Percentiles rank a stretch among this genome's conserved stretches.
These are phyloP conservation scores for Lasiosphaeriaceae sp. DNA, from an alignment of 495 filamentous ascomycete genomes.

Conservation along the genomic window DNA sequence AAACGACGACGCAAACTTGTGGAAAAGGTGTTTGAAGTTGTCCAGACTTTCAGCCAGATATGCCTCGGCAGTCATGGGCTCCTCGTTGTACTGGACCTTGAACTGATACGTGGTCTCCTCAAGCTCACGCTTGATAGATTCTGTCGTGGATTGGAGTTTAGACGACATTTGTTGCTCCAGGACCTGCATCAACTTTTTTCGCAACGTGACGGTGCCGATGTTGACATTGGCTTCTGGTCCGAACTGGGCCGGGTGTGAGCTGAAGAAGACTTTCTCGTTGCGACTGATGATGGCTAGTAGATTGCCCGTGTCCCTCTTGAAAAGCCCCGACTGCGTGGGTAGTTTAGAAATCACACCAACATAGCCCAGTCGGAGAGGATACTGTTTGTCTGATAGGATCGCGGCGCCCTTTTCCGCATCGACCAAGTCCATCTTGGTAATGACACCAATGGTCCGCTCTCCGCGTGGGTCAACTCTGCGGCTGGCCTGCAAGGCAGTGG, in stretches of 20 bases:
- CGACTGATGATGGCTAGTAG: conserved; percentile 76
- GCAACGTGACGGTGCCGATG: conserved; percentile 79
- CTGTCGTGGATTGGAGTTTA: conserved; percentile 79
- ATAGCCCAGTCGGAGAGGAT: conserved; percentile 92
- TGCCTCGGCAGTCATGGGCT: conserved; percentile 88
- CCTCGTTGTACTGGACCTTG: conserved; percentile 99
- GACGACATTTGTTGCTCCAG: conserved; percentile 95
- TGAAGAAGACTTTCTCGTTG: conserved; percentile 89
- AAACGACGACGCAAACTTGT: conserved; percentile 84
- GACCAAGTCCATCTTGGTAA: conserved; percentile 99
- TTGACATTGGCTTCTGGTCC: conserved; percentile 64
- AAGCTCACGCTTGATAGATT: conserved; percentile 90
- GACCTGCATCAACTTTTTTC: conserved; percentile 95
- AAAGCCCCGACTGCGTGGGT: conserved; percentile 66
- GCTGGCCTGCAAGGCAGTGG: conserved; percentile 85
- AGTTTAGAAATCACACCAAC: conserved; percentile 89
- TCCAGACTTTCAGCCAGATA: conserved; percentile 94
- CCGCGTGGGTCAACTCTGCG: conserved; percentile 89
- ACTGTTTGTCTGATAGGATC: conserved; percentile 84
- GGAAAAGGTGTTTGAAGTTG: conserved; percentile 96
- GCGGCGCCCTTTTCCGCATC: conserved; percentile 72
- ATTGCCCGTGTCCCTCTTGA: conserved; percentile 78
- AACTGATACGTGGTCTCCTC: conserved; percentile 98
- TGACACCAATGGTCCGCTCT: conserved; percentile 93
- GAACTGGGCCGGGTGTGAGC: conserved; percentile 74